Conservation (phyloP, 2,329 filamentous ascomycete species). For the Penicillium sp. region DNA sequence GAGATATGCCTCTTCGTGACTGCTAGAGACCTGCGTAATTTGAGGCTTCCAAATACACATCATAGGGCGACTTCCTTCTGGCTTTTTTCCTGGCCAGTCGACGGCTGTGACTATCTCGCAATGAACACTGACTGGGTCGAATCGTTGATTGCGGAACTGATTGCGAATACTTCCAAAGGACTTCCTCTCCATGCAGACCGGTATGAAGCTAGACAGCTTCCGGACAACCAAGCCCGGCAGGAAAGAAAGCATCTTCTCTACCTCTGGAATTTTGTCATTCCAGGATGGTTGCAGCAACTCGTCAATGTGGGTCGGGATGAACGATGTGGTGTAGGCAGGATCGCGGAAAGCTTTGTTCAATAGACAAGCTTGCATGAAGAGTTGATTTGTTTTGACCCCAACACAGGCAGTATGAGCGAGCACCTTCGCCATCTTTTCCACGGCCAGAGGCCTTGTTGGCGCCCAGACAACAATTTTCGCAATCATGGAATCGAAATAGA, state of each 20-base stretch:
- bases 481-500: constrained; percentile 50
- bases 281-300: constrained; percentile 22
- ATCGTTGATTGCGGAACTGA: constrained; percentile 35
- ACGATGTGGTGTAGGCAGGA: constrained; percentile 33
- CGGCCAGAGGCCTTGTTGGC: constrained; percentile 35
- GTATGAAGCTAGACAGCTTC: constrained; percentile 1
- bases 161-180: constrained; percentile 24
- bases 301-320: constrained; percentile 27
- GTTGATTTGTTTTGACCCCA: constrained; percentile 56
- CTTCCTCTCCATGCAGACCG: background rate
- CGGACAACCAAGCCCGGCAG: constrained; percentile 17
- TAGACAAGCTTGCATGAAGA: constrained; percentile 30
- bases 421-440: constrained; percentile 35
- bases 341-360: constrained; percentile 46
- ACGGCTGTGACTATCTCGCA: constrained; percentile 25
- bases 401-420: constrained; percentile 57
- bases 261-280: background rate
- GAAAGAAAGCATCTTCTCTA: constrained; percentile 11
- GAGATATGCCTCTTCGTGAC: constrained; percentile 2
- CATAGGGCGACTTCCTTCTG: background rate
- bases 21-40: background rate
- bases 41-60: constrained; percentile 21
- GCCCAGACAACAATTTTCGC: constrained; percentile 49
- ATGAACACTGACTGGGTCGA: constrained; percentile 34
- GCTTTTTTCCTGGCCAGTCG: constrained; percentile 4